Conservation (phyloP, 2,329 filamentous ascomycete species). For the Cordyceps militaris region DNA sequence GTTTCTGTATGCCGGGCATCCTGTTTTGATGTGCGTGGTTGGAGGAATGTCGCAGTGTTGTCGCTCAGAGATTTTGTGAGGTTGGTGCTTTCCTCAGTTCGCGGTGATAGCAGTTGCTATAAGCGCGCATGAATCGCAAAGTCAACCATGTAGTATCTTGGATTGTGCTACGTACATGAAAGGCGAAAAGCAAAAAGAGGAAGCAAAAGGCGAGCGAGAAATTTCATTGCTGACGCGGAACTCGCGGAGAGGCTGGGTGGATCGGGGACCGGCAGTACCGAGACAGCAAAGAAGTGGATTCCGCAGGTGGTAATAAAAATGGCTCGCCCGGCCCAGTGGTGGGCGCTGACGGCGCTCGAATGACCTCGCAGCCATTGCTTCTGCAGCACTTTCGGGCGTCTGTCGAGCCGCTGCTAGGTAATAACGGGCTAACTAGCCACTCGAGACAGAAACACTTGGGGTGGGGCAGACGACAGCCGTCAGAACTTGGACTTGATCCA, state of each 20-base stretch:
- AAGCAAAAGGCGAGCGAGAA: background rate
- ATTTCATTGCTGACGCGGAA: constrained; percentile 12
- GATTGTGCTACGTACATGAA: background rate
- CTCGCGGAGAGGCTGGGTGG: constrained; percentile 10
- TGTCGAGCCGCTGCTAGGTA: background rate
- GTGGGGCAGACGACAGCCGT: constrained; percentile 1
- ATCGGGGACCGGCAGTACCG: constrained; percentile 9
- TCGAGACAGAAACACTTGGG: background rate
- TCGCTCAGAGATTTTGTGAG: background rate
- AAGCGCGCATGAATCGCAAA: background rate
- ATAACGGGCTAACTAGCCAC: background rate
- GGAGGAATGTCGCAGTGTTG: constrained; percentile 7
- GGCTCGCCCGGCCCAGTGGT: constrained; percentile 4
- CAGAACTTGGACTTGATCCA: background rate
- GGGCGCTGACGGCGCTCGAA: background rate
- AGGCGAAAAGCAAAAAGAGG: too few species aligned
- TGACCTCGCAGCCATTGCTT: constrained; percentile 3
- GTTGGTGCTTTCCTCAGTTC: background rate
- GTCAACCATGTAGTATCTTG: background rate
- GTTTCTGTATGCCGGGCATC: constrained; percentile 20
- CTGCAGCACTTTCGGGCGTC: background rate
- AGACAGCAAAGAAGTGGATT: constrained; percentile 1
- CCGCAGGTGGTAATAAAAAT: background rate
- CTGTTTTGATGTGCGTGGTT: background rate
- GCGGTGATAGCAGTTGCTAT: background rate